Percentiles rank a stretch among this genome's conserved stretches.
Conservation (phyloP, 1,284 basidiomycete genomes). For the Tilletia setariae region DNA sequence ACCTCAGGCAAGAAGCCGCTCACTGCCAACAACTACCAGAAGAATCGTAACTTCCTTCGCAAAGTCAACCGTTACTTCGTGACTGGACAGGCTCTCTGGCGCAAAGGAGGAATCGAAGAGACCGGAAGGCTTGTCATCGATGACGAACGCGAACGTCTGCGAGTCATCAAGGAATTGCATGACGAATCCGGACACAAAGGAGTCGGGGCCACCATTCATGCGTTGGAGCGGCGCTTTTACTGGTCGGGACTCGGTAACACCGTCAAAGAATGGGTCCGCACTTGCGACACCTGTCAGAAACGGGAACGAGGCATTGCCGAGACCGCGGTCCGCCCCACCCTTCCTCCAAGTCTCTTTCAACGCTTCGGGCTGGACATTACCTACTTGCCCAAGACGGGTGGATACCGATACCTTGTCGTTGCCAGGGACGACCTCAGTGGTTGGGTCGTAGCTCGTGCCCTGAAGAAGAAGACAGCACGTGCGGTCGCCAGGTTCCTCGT, state of each 20-base stretch:
- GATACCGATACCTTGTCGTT: constrained; percentile 16
- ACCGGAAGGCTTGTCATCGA: neutral
- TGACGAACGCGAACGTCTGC: neutral
- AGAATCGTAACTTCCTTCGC: neutral
- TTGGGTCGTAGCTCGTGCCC: constrained; percentile 13
- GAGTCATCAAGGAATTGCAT: neutral
- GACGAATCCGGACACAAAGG: neutral
- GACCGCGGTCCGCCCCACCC: neutral
- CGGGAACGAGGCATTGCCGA: neutral
- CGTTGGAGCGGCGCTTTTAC: neutral
- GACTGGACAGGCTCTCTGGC: neutral
- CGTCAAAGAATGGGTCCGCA: neutral
- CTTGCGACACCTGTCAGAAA: neutral
- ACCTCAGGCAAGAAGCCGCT: neutral
- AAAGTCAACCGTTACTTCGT: neutral
- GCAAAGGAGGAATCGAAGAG: neutral
- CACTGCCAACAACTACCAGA: neutral
- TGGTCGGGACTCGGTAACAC: neutral
- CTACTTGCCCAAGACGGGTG: constrained; percentile 15
- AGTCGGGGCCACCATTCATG: neutral
- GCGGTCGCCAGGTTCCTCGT: constrained; percentile 14
- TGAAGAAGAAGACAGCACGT: neutral
- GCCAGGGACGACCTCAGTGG: constrained; percentile 21
- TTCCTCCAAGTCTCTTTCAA: neutral
- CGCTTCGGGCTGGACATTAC: neutral